Base-by-base conservation (phyloP, 2,329 filamentous ascomycete species). In the Xylaria sp. region DNA sequence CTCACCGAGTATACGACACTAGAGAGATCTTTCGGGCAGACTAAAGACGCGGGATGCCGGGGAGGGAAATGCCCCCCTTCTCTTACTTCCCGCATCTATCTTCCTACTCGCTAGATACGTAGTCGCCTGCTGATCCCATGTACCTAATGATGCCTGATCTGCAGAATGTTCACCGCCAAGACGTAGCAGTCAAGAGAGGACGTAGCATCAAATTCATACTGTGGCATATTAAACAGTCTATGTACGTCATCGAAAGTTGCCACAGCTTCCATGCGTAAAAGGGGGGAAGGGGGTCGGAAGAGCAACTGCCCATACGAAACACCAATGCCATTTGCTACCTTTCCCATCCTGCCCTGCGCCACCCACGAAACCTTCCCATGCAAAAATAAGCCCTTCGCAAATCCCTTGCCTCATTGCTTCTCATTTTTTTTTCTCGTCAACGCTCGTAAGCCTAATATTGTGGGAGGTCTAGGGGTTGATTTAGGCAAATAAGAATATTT, bases 141-240 rank as follows among this genome's bases (percentile, higher is more conserved):
- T n/a, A n/a, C n/a, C n/a, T n/a, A n/a, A n/a, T n/a, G n/a, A n/a
- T n/a, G n/a, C n/a, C n/a, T n/a, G n/a, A n/a, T n/a, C n/a, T n/a
- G n/a, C n/a, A n/a, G n/a, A n/a, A n/a, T n/a, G n/a, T n/a, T n/a
- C n/a, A n/a, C n/a, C n/a, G n/a, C n/a, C n/a, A n/a, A n/a, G n/a
- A n/a, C n/a, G n/a, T n/a, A n/a, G n/a, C n/a, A n/a, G n/a, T 56
- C 31, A 49, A 54, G 17, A 57, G 37, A 54, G 59, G 15, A 49
- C 46, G 35, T 23, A 54, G 54, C 53, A 54, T 65, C 40, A 54
- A 57, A 54, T 55, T 49, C 56, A 64, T 57, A 67, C 64, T 64
- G 62, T 62, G 62, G 68, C 66, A 67, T 65, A 66, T 68, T 70
- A 67, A 65, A 66, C 71, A 69, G 66, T 72, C 71, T 72, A 72